Conservation (phyloP, 768 basidiomycete species). For the Lyophyllum decastes region DNA sequence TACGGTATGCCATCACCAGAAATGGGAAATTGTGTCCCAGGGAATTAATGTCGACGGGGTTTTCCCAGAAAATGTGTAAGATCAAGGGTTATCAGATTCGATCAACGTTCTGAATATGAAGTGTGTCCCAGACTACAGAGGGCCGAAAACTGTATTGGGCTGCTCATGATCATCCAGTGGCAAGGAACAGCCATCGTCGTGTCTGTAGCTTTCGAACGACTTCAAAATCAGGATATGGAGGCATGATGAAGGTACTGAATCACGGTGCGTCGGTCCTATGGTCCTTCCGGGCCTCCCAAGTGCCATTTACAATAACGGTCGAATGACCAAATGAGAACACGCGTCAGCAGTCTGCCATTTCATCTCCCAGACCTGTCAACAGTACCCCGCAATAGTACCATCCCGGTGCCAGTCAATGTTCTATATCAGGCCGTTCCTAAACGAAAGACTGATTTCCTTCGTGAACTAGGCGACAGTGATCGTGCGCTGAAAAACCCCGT, state of each 20-base stretch:
- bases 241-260: background rate
- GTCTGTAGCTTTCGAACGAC: background rate
- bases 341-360: too few relatives aligned
- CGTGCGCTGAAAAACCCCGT: background rate
- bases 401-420: too few relatives aligned
- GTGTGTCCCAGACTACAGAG: too few relatives aligned
- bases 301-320: background rate
- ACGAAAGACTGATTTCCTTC: background rate
- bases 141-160: too few relatives aligned
- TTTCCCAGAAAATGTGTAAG: background rate
- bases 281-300: background rate
- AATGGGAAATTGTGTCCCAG: background rate
- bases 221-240: background rate
- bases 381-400: too few relatives aligned
- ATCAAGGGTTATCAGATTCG: background rate
- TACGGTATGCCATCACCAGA: background rate
- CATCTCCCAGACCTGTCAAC: too few relatives aligned
- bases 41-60: background rate
- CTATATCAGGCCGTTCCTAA: too few relatives aligned
- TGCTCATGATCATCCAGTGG: background rate
- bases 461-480: background rate
- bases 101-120: too few relatives aligned
- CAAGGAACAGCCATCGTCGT: background rate
- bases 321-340: background rate
- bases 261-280: background rate